Percentiles rank a stretch among this genome's conserved stretches.
Evolutionary conservation across 352 stramenopile genomes (phyloP).

Genomic region (Globisporangium mamillatum): DNA sequence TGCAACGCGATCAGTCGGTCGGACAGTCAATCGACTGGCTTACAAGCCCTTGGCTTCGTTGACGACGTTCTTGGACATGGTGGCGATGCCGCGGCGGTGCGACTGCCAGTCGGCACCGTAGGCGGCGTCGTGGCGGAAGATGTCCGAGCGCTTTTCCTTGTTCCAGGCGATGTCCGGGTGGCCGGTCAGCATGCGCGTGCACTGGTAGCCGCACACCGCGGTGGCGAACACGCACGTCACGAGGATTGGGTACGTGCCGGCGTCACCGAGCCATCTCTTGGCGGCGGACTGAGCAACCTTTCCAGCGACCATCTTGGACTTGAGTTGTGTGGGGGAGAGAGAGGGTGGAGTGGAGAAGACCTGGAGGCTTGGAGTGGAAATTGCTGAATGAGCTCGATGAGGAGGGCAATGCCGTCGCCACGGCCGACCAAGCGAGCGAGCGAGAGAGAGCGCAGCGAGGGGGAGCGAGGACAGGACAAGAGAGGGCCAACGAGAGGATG

Average conservation of each 20-base stretch:
- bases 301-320: slow-evolving; percentile 48
- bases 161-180: slow-evolving; percentile 78
- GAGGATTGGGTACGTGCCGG: slow-evolving; percentile 74
- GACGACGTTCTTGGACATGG: slow-evolving; percentile 67
- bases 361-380: slow-evolving; percentile 38
- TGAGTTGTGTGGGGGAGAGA: slow-evolving; percentile 8
- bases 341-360: slow-evolving; percentile 11
- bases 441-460: background rate
- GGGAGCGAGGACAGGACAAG: background rate
- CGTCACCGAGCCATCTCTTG: slow-evolving; percentile 76
- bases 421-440: background rate
- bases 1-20: background rate
- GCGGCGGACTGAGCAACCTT: slow-evolving; percentile 45
- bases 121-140: slow-evolving; percentile 67
- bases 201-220: slow-evolving; percentile 69
- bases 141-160: slow-evolving; percentile 74
- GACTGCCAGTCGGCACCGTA: slow-evolving; percentile 66
- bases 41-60: slow-evolving; percentile 80
- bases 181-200: slow-evolving; percentile 60
- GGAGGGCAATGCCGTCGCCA: background rate
- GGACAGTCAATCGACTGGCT: background rate
- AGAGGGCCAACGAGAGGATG: slow-evolving; percentile 3
- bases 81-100: slow-evolving; percentile 72
- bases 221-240: slow-evolving; percentile 63
- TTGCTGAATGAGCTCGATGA: slow-evolving; percentile 56